Evolutionary conservation across 352 stramenopile genomes (phyloP), one percentile per base, ranked within the genome.

Genomic region (Globisporangium spiculum): DNA sequence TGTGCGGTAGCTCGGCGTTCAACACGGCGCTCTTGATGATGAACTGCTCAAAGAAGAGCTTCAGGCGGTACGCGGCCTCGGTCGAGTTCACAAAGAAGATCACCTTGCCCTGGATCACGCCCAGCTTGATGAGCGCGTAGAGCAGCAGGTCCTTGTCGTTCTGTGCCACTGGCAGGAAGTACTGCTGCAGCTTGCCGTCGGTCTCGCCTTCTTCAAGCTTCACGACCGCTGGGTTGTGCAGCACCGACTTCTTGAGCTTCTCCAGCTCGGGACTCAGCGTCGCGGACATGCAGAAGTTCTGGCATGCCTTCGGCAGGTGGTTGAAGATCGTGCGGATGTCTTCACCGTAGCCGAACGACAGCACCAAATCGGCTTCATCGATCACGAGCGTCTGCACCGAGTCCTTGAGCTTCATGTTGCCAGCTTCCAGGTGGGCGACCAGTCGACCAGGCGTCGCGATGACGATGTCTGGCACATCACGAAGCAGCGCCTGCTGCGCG

Each of bases 41-140:
- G 69, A 99, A 99, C 71, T 99, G 97, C 83, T 99, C 97, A 32
- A 99, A 94, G 80, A 99, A 99, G 26, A 99, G 84, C 81, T 99
- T 99, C 36, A 99, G 82, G 26, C 94, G 84, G 80, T 99, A 99
- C 6, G 88, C 88, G 14, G 70, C 92, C 86, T 80, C 80, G 73
- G 81, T 99, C 85, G 71, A 97, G 81, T 99, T 99, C 14, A 99
- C 97, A 73, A 99, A 99, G 75, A 99, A 99, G 41, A 99, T 93
- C 26, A 98, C 92, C 71, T 99, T 99, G 57, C 97, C 97, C 68
- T 97, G 93, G 38, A 99, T 81, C 36, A 99, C 81, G 36, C 97
- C 90, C 46, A 99, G 90, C 78, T 99, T 99, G 60, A 99, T 80
- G 66, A 99, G 96, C 41, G 98, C 97, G 74, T 99, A 99, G 46